Evolutionary conservation across 2,329 filamentous ascomycete genomes (phyloP).

Genomic region (Sporothrix schenckii): DNA sequence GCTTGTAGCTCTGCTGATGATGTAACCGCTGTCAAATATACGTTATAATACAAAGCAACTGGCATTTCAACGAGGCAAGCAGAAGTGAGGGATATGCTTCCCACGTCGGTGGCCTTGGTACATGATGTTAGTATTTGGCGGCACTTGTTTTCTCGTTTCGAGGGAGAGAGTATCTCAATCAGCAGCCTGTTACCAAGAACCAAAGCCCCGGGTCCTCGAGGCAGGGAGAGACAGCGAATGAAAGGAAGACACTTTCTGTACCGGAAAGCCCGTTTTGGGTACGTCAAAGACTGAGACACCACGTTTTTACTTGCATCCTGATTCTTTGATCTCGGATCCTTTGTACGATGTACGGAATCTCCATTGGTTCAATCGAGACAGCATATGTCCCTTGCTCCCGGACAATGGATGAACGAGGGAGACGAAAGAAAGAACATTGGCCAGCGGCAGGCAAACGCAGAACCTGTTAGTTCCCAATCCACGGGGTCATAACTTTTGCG

Average conservation of each 20-base stretch:
- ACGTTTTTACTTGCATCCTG: neutral
- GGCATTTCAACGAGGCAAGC: no score
- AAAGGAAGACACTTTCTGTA: no score
- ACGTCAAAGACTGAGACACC: neutral
- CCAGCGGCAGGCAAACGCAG: neutral
- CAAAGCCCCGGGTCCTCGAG: neutral
- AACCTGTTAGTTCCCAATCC: neutral
- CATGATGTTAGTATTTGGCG: neutral
- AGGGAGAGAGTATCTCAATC: neutral
- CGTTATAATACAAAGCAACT: no score
- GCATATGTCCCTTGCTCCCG: neutral
- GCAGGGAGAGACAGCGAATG: neutral
- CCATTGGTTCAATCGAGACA: neutral
- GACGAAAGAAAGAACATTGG: neutral
- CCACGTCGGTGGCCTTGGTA: neutral
- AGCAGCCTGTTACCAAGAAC: constrained; percentile 10
- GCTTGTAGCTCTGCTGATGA: neutral
- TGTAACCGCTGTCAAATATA: neutral
- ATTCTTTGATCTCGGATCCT: neutral
- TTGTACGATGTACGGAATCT: neutral
- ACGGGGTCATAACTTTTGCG: neutral
- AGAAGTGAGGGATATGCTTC: neutral
- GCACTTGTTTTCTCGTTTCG: neutral
- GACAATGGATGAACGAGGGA: no score
- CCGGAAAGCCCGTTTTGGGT: constrained; percentile 1